phyloP scores from a whole-genome alignment of 208 protist genomes.

The Kentomonas sorsogonicus region DNA sequence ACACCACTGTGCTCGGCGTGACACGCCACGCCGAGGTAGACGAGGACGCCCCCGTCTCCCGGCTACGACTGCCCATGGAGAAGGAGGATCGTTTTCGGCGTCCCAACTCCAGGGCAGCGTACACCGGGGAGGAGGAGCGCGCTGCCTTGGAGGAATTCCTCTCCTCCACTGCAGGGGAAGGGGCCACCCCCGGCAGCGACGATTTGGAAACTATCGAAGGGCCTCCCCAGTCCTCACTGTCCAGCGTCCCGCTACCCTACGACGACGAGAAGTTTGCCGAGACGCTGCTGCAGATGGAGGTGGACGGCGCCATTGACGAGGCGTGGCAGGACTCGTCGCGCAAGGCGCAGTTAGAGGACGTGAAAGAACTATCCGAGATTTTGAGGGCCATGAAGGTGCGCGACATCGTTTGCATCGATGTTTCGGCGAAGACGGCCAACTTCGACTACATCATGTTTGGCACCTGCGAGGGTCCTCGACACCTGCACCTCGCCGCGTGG shows the following conservation, averaged over 20 bases:
- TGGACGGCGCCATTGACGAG: slow-evolving; percentile 84
- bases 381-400: slow-evolving; percentile 69
- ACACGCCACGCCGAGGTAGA: slow-evolving; percentile 18
- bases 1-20: slow-evolving; percentile 30
- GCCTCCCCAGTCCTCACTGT: slow-evolving; percentile 1
- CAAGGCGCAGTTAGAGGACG: slow-evolving; percentile 74
- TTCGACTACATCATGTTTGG: slow-evolving; percentile 90
- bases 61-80: slow-evolving; percentile 46
- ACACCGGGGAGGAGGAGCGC: not conserved
- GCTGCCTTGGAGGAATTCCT: not conserved
- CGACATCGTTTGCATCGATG: slow-evolving; percentile 83
- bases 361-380: slow-evolving; percentile 62
- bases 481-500: slow-evolving; percentile 88
- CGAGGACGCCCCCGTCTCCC: slow-evolving; percentile 39
- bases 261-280: slow-evolving; percentile 84
- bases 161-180: not conserved
- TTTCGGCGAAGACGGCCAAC: slow-evolving; percentile 71
- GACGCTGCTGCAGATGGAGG: slow-evolving; percentile 85
- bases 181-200: slow-evolving; percentile 9
- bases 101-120: not conserved
- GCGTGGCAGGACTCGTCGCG: slow-evolving; percentile 74
- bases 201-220: not conserved
- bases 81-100: too few species aligned
- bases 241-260: slow-evolving; percentile 48
- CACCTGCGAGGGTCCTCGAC: slow-evolving; percentile 78